A percentile compares a stretch with the other conserved stretches of the same genome.
These are phyloP conservation scores for Acorus gramineus DNA, from an alignment of 106 monocot species.

Conservation along the genomic window DNA sequence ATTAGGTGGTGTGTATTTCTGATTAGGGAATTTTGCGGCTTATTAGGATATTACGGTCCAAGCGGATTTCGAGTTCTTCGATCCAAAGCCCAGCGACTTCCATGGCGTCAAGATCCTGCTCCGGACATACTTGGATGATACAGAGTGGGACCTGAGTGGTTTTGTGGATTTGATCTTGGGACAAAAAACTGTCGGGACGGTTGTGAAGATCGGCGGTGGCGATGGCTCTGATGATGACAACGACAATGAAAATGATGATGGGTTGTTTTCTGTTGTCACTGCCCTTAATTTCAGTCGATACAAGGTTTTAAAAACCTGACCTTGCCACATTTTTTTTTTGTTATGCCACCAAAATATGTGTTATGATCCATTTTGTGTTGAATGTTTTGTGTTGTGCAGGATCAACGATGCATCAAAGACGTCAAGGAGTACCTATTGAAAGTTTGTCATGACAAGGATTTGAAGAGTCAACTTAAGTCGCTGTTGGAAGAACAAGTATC, in stretches of 20 bases:
- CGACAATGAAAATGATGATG: slow-evolving; percentile 35
- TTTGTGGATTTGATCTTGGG: slow-evolving; percentile 84
- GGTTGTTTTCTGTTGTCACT: slow-evolving; percentile 52
- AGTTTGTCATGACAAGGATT: slow-evolving; percentile 27
- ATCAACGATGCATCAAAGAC: slow-evolving; percentile 43
- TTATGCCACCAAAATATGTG: too few relatives aligned
- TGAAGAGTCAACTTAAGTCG: slow-evolving; percentile 32
- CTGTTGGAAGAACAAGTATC: slow-evolving; percentile 34
- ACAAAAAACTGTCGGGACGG: slow-evolving; percentile 89
- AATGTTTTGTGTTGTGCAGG: slow-evolving; percentile 15
- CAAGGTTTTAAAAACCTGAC: slow-evolving; percentile 31
- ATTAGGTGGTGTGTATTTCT: too few relatives aligned
- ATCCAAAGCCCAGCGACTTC: slow-evolving; percentile 79
- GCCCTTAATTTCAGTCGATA: slow-evolving; percentile 80
- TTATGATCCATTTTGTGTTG: not conserved
- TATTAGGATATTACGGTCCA: slow-evolving; percentile 27
- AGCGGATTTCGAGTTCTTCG: slow-evolving; percentile 91
- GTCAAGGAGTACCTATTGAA: slow-evolving; percentile 45
- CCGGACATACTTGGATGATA: slow-evolving; percentile 49
- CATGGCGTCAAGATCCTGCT: slow-evolving; percentile 69
- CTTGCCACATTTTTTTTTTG: not conserved
- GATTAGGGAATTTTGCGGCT: too few relatives aligned
- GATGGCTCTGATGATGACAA: slow-evolving; percentile 9
- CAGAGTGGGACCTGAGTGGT: slow-evolving; percentile 67
- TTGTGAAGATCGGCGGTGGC: slow-evolving; percentile 49